phyloP scores from a whole-genome alignment of 352 stramenopile genomes.

The Phytophthora meadii region DNA sequence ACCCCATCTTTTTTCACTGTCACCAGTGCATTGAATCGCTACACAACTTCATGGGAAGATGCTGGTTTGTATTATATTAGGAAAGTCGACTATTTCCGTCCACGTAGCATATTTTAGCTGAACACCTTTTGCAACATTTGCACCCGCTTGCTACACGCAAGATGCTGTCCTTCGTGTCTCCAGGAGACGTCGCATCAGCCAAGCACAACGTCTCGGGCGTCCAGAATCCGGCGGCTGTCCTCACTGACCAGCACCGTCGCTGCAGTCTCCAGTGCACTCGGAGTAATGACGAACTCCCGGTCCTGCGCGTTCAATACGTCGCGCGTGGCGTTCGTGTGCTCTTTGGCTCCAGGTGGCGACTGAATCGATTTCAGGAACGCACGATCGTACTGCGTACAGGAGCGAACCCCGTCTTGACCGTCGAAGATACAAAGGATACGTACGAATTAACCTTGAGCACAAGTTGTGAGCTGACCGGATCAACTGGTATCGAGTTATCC shows the following conservation, averaged over 20 bases:
- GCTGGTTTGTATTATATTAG: constrained; percentile 1
- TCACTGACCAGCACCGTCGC: constrained; percentile 1
- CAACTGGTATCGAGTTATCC: constrained; percentile 45
- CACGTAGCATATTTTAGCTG: neutral
- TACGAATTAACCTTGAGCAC: constrained; percentile 38
- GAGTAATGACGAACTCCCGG: constrained; percentile 36
- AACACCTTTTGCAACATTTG: constrained; percentile 8
- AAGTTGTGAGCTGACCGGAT: constrained; percentile 29
- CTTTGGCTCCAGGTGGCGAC: constrained; percentile 52
- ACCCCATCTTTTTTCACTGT: too few species aligned
- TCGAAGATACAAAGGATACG: constrained; percentile 37
- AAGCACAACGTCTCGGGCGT: constrained; percentile 11
- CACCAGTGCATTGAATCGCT: too few species aligned
- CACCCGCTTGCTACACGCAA: neutral
- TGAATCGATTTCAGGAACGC: constrained; percentile 55
- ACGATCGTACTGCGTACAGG: constrained; percentile 50
- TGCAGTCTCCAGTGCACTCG: neutral
- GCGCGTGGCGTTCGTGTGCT: constrained; percentile 53
- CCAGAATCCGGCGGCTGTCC: constrained; percentile 2
- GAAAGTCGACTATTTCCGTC: constrained; percentile 8
- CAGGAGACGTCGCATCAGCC: constrained; percentile 1
- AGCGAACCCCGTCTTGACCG: constrained; percentile 29
- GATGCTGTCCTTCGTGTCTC: constrained; percentile 32
- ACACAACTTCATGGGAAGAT: too few species aligned
- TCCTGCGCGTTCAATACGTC: constrained; percentile 59